Conservation (phyloP, 208 protist species). For the Tritrichomonas musculus region DNA sequence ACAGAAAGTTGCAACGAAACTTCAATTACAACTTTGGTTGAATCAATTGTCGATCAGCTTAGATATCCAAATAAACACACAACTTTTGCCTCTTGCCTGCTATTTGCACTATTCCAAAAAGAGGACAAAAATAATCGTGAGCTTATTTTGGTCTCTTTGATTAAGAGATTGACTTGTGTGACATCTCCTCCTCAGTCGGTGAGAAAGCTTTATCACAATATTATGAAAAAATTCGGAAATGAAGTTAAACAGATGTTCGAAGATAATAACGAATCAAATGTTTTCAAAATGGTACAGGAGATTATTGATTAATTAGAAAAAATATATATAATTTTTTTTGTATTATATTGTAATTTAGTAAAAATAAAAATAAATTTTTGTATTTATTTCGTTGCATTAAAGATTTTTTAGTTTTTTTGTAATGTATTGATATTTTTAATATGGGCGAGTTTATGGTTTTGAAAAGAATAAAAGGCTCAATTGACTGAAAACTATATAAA, state of each 20-base stretch:
- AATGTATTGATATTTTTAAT: too few relatives aligned
- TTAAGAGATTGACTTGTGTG: background rate
- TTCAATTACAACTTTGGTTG: background rate
- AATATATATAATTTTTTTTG: too few relatives aligned
- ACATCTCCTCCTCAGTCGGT: background rate
- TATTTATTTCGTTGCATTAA: too few relatives aligned
- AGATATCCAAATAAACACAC: background rate
- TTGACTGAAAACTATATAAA: too few relatives aligned
- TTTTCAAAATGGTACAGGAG: too few relatives aligned
- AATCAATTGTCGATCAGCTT: background rate
- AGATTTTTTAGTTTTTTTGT: too few relatives aligned
- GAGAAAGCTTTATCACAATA: background rate
- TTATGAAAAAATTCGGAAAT: background rate
- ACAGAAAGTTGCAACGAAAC: background rate
- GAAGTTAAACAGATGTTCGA: background rate
- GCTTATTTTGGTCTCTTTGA: background rate
- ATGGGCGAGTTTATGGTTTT: too few relatives aligned
- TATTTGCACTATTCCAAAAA: background rate
- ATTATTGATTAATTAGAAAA: too few relatives aligned
- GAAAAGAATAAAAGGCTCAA: too few relatives aligned
- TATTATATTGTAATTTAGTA: too few relatives aligned
- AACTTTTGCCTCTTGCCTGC: background rate
- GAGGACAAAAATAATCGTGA: background rate
- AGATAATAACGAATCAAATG: background rate
- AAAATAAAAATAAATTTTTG: too few relatives aligned